Evolutionary conservation across 2,329 filamentous ascomycete genomes (phyloP).

Genomic region (Arthrobotrys iridis): DNA sequence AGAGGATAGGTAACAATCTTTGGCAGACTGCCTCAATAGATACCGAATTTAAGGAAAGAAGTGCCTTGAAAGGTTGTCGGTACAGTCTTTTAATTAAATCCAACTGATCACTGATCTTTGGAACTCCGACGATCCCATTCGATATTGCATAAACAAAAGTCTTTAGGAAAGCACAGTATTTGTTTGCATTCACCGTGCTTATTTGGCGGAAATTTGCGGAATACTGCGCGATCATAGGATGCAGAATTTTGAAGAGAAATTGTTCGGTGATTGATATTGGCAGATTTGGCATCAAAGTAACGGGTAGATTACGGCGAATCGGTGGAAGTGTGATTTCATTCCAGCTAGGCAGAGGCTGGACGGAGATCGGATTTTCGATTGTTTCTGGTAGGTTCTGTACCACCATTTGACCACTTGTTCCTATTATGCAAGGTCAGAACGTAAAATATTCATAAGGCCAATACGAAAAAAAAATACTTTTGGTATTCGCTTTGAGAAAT

Average conservation of each 20-base stretch:
- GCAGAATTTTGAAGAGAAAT: background rate
- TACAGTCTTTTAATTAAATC: background rate
- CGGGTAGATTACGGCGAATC: background rate
- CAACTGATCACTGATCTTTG: background rate
- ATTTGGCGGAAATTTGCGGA: background rate
- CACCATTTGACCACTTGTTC: too few species aligned
- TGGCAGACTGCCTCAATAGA: background rate
- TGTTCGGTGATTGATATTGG: background rate
- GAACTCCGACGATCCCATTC: background rate
- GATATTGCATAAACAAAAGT: background rate
- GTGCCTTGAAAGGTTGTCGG: background rate
- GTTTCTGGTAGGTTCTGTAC: background rate
- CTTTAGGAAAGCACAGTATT: background rate
- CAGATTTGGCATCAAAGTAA: background rate
- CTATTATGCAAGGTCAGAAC: too few species aligned
- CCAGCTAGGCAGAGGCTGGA: background rate
- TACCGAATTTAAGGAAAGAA: background rate
- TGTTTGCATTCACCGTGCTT: background rate
- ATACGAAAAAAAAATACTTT: too few species aligned
- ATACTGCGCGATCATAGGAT: background rate
- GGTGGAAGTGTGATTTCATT: background rate
- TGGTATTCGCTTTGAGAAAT: background rate
- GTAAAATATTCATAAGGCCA: too few species aligned
- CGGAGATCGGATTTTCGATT: background rate
- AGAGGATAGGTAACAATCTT: background rate